Evolutionary conservation across 2,329 filamentous ascomycete genomes (phyloP).

Genomic region (Ophiognomonia clavigignenti-juglandacearum): DNA sequence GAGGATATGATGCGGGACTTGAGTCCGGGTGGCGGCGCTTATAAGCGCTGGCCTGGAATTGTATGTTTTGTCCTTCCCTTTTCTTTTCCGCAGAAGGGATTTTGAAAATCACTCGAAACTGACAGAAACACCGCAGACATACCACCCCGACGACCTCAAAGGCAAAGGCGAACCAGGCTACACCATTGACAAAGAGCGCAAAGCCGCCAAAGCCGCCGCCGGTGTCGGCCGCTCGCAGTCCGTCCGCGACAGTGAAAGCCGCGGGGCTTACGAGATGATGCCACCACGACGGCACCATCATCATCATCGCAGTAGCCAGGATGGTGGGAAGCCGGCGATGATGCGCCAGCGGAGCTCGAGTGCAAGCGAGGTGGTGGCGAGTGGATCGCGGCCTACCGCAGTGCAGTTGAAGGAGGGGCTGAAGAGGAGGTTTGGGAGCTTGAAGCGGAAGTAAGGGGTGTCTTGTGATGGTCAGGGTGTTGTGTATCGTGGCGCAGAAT

Average conservation of each 20-base stretch:
- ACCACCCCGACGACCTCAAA: slow-evolving; percentile 73
- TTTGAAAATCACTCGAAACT: not conserved
- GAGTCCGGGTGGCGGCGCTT: slow-evolving; percentile 65
- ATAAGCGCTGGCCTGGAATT: slow-evolving; percentile 68
- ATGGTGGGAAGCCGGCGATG: slow-evolving; percentile 17
- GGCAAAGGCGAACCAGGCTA: slow-evolving; percentile 77
- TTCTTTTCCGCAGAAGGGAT: not conserved
- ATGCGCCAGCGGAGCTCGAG: slow-evolving; percentile 42
- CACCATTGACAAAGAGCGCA: slow-evolving; percentile 63
- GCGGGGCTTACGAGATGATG: slow-evolving; percentile 46
- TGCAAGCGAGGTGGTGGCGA: slow-evolving; percentile 22
- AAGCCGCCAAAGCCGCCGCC: slow-evolving; percentile 44
- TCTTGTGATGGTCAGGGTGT: not conserved
- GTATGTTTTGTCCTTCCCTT: slow-evolving; percentile 36
- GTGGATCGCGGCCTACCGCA: slow-evolving; percentile 31
- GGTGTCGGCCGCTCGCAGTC: slow-evolving; percentile 20
- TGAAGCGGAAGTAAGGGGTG: slow-evolving; percentile 32
- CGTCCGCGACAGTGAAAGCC: slow-evolving; percentile 25
- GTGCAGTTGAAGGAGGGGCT: slow-evolving; percentile 45
- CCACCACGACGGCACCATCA: slow-evolving; percentile 22
- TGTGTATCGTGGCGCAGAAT: no score
- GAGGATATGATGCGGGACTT: slow-evolving; percentile 75
- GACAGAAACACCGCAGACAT: slow-evolving; percentile 40
- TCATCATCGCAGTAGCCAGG: slow-evolving; percentile 18
- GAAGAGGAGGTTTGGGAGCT: slow-evolving; percentile 48